These are phyloP conservation scores for Gilbertella persicaria DNA, from an alignment of 371 early-diverging fungal species.

Conservation along the genomic window DNA sequence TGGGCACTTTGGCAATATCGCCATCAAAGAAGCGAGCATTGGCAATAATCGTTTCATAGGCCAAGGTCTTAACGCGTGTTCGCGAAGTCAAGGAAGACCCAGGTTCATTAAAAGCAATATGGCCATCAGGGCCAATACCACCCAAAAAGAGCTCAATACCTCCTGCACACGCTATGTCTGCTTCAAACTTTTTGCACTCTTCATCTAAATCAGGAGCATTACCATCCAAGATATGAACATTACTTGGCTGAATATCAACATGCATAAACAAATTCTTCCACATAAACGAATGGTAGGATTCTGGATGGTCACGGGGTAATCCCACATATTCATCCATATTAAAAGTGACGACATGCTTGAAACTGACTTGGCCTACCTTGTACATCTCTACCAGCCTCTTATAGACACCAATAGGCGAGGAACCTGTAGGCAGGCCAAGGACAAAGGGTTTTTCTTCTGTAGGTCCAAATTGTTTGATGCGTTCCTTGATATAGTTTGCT, in stretches of 20 bases:
- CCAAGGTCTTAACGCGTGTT: constrained; percentile 85
- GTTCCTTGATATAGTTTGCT: constrained; percentile 36
- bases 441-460: constrained; percentile 77
- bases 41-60: constrained; percentile 86
- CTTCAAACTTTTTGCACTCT: constrained; percentile 79
- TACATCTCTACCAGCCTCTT: constrained; percentile 49
- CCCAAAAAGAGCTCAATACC: constrained; percentile 42
- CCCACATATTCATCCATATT: constrained; percentile 69
- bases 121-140: constrained; percentile 85
- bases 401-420: constrained; percentile 77
- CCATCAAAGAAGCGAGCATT: constrained; percentile 87
- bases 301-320: constrained; percentile 72
- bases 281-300: constrained; percentile 89
- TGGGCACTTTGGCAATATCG: constrained; percentile 84
- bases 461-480: constrained; percentile 80
- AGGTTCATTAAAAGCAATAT: constrained; percentile 91
- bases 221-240: constrained; percentile 82
- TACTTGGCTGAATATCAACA: constrained; percentile 75
- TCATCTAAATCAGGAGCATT: constrained; percentile 77
- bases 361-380: constrained; percentile 56
- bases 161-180: constrained; percentile 71
- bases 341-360: constrained; percentile 64
- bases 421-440: constrained; percentile 82
- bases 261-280: constrained; percentile 83
- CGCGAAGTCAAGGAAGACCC: constrained; percentile 81